A percentile compares a stretch with the other conserved stretches of the same genome.
Evolutionary conservation across 2,329 filamentous ascomycete species (phyloP).

Genomic region (Hymenoscyphus fraxineus): DNA sequence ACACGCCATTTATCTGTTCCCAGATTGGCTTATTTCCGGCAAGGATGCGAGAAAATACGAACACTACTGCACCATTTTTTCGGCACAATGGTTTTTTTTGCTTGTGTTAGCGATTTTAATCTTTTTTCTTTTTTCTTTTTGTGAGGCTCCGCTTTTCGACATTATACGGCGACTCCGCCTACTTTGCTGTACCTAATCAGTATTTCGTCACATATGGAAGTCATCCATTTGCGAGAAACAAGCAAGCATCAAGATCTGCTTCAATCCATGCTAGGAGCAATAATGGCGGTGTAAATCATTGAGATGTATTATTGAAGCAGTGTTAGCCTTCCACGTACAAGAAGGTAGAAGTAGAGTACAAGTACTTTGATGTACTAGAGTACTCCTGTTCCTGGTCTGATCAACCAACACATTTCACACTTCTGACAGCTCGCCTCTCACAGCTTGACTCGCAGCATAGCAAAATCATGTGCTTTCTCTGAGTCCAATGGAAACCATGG

Average conservation of each 20-base stretch:
- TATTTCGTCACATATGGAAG: background rate
- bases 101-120: background rate
- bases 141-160: background rate
- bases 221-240: background rate
- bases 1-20: too few species aligned
- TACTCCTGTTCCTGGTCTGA: slow-evolving; percentile 3
- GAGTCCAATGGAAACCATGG: background rate
- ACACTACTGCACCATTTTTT: too few species aligned
- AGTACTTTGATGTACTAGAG: too few species aligned
- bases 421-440: slow-evolving; percentile 20
- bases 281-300: background rate
- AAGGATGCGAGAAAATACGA: too few species aligned
- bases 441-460: slow-evolving; percentile 20
- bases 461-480: slow-evolving; percentile 24
- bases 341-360: too few species aligned
- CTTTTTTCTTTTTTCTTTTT: background rate
- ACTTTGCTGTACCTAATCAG: background rate
- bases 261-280: background rate
- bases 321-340: too few species aligned
- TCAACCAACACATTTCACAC: background rate
- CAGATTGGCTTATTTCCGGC: too few species aligned
- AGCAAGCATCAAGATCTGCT: background rate
- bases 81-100: too few species aligned
- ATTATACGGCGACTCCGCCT: background rate
- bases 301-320: too few species aligned